These are phyloP conservation scores for Didymellaceae sp. DNA, from an alignment of 2,329 filamentous ascomycete species.

Conservation along the genomic window DNA sequence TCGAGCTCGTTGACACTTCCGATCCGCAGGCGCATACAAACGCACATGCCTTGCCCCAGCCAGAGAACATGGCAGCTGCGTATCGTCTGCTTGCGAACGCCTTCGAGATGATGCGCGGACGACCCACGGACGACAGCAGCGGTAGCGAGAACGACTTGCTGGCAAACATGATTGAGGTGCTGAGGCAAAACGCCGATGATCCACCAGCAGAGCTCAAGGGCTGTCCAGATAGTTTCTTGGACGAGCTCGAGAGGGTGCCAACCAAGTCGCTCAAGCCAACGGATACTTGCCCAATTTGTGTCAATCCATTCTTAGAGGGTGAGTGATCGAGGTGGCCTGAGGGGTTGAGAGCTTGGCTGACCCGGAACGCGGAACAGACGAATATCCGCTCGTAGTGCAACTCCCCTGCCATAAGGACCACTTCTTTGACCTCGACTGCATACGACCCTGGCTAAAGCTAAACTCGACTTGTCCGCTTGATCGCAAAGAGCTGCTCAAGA, in stretches of 20 bases:
- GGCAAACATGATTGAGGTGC: constrained; percentile 60
- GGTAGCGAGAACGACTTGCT: constrained; percentile 53
- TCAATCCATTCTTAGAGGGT: constrained; percentile 66
- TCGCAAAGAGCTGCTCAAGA: constrained; percentile 64
- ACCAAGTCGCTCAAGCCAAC: constrained; percentile 60
- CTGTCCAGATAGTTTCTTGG: constrained; percentile 66
- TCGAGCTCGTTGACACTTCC: constrained; percentile 64
- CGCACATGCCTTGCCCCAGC: constrained; percentile 65
- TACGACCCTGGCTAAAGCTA: constrained; percentile 68
- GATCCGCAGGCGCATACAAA: constrained; percentile 59
- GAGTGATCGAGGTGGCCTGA: constrained; percentile 20
- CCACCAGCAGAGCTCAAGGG: constrained; percentile 67
- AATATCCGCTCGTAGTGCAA: constrained; percentile 68
- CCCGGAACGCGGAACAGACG: constrained; percentile 45
- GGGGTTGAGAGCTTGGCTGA: constrained; percentile 23
- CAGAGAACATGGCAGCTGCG: constrained; percentile 65
- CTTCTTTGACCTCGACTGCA: constrained; percentile 69
- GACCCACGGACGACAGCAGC: constrained; percentile 40
- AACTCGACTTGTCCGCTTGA: constrained; percentile 70
- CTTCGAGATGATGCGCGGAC: constrained; percentile 62
- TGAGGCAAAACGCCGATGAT: constrained; percentile 63
- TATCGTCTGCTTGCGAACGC: constrained; percentile 67
- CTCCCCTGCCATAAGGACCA: constrained; percentile 68
- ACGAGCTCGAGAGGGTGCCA: constrained; percentile 65
- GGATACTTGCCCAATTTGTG: constrained; percentile 66